A percentile compares a stretch with the other conserved stretches of the same genome.
Conservation (phyloP, 2,329 filamentous ascomycete genomes). For the Beauveria asiatica region DNA sequence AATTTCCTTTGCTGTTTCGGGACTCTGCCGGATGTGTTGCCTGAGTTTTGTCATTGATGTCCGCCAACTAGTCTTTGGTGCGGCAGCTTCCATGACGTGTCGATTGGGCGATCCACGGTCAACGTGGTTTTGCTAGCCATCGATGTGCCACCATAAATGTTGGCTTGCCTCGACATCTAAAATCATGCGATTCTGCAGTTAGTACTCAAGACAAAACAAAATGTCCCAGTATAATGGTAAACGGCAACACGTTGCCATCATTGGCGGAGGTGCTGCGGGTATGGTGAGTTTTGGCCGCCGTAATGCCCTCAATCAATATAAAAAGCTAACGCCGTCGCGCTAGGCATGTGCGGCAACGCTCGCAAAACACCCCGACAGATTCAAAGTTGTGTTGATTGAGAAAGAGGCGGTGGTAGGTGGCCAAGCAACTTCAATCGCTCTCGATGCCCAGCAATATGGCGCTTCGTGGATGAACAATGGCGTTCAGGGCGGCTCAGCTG, state of each 20-base stretch:
- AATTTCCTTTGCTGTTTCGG: background rate
- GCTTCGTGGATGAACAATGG: constrained; percentile 55
- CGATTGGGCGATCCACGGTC: constrained; percentile 1
- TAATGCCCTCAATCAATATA: background rate
- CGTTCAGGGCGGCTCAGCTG: constrained; percentile 49
- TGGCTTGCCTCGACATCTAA: background rate
- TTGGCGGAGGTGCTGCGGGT: constrained; percentile 56
- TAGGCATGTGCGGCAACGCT: constrained; percentile 59
- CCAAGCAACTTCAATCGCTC: constrained; percentile 50
- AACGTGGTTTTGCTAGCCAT: background rate
- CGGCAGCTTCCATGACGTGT: background rate
- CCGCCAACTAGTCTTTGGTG: background rate
- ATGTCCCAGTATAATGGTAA: constrained; percentile 5
- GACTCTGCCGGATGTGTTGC: too few relatives aligned
- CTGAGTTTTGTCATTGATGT: background rate
- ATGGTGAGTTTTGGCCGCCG: constrained; percentile 32
- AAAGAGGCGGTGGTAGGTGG: constrained; percentile 49
- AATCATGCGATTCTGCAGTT: too few relatives aligned
- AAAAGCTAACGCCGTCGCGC: background rate
- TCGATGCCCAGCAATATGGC: constrained; percentile 48
- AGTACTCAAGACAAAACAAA: background rate
- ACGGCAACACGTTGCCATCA: constrained; percentile 44
- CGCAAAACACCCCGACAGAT: constrained; percentile 55
- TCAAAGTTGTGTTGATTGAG: constrained; percentile 57
- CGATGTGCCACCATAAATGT: background rate